A percentile compares a stretch with the other conserved stretches of the same genome.
These are phyloP conservation scores for Zygoascus sp. DNA, from an alignment of 1,139 yeast species.

Conservation along the genomic window DNA sequence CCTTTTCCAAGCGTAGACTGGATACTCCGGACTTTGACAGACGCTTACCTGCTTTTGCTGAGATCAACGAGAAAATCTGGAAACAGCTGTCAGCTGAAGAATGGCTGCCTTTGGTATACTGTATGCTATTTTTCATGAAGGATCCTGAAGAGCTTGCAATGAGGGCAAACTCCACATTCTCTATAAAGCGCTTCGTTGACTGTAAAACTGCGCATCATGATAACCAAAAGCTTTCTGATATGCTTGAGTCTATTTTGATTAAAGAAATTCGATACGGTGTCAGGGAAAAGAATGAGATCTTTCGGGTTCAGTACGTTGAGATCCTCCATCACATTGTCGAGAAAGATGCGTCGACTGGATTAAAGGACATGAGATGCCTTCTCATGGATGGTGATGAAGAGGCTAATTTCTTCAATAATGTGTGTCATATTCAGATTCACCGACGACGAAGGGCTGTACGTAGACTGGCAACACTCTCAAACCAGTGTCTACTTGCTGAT, in stretches of 20 bases:
- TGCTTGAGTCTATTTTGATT: constrained; percentile 43
- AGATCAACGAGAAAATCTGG: constrained; percentile 55
- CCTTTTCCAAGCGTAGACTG: constrained; percentile 58
- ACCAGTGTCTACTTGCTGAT: constrained; percentile 41
- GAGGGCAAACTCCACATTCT: constrained; percentile 70
- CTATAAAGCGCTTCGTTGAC: constrained; percentile 64
- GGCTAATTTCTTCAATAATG: constrained; percentile 75
- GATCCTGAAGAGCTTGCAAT: constrained; percentile 79
- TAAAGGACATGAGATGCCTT: constrained; percentile 65
- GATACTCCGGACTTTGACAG: constrained; percentile 77
- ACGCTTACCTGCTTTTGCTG: constrained; percentile 63
- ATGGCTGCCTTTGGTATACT: constrained; percentile 77
- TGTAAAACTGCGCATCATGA: constrained; percentile 19
- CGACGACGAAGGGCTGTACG: constrained; percentile 81
- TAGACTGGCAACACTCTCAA: constrained; percentile 46
- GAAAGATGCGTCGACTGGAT: constrained; percentile 43
- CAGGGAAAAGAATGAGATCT: constrained; percentile 55
- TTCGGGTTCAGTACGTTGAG: constrained; percentile 67
- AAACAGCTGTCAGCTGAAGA: constrained; percentile 46
- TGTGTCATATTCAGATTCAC: constrained; percentile 79
- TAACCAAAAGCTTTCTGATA: not conserved
- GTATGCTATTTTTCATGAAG: constrained; percentile 64
- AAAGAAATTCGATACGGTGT: constrained; percentile 70
- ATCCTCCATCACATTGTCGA: constrained; percentile 61
- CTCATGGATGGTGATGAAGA: constrained; percentile 71